Base-by-base conservation (phyloP, 768 basidiomycete species). In the Tulasnella sp. region DNA sequence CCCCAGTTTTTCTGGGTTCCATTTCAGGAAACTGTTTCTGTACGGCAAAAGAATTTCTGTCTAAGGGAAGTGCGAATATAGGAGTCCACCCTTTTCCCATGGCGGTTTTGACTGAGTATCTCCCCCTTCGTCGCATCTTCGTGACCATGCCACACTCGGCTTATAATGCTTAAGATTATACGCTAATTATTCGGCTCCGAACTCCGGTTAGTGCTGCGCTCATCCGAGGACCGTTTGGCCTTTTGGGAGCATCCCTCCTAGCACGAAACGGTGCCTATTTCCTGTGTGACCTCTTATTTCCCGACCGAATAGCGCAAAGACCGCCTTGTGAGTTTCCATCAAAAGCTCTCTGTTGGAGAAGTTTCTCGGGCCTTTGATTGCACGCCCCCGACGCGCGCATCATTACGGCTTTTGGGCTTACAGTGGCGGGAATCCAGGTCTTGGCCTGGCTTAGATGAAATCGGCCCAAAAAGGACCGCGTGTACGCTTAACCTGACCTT, bases 331-430 rank as follows among this genome's bases (percentile, higher is more conserved):
- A 51, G 51, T 51, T 11, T 51, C 51, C 51, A 67, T 67, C 61
- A 32, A 67, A n/a, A 67, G 61, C 29, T 67, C 61, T 67, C 61
- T 67, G 23, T 67, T 18, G 29, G 32, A 67, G 61, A 67, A 67
- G 61, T 16, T 18, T 44, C 32, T 29, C 5, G 26, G 35, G 61
- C 29, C 29, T 18, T 67, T 35, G 32, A 67, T 18, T 67, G 61
- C 61, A 35, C 61, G 61, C 61, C 26, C 29, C 61, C 61, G 61
- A 35, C 26, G 61, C 61, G 61, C 61, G 61, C 61, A 67, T 67
- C 61, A 67, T 67, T 67, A 67, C 61, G 61, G 61, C 61, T 67
- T 67, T 67, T 67, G 61, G 61, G 61, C 32, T 67, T 29, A 32
- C 61, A 35, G 61, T 11, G 29, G 61, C 15, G 32, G 11, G 29